Base-by-base conservation (phyloP, 108 stramenopile genomes). In the Parietichytrium sp. region DNA sequence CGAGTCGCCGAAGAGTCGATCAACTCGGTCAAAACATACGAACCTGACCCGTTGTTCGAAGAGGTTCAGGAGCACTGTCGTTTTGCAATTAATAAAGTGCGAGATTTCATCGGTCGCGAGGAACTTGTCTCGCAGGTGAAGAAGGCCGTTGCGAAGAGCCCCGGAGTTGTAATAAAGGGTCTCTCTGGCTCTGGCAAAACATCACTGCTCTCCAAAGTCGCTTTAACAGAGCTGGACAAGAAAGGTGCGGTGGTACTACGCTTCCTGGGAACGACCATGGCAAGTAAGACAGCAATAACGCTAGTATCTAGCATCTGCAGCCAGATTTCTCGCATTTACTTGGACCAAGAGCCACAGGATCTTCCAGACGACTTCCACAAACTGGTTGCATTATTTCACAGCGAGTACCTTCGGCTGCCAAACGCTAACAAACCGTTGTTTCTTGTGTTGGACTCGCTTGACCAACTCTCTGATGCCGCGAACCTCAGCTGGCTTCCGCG, bases 181-280 rank as follows among this genome's bases (percentile, higher is more conserved):
- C 36, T 72, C 61, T 72, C 61, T 2, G 61, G 61, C 16, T 72
- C 61, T 10, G 61, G 61, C 6, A 72, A 72, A 42, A 72, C 61
- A 6, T 33, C 61, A 6, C 20, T 72, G 15, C 38, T 42, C 42
- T 33, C 61, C 10, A 33, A 27, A 6, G 61, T 72, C n/a, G n/a
- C n/a, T 6, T 42, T 72, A 12, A 72, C 10, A 27, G 10, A 45
- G 0, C 6, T 72, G 0, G 16, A 10, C 0, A 1, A n/a, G 2
- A 23, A 7, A 16, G 36, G 36, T 72, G 42, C 13, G 10, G 23
- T 72, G 23, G 0, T 47, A 45, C 38, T 72, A n/a, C 6, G 61
- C 0, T 72, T 72, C 42, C 36, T 72, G 10, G 61, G 61, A 10
- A 72, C 61, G 8, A 72, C 61, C 8, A 10, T 42, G n/a, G 61